Percentiles rank a stretch among this genome's conserved stretches.
phyloP scores from a whole-genome alignment of 1,284 basidiomycete genomes.

The Amylostereum areolatum region DNA sequence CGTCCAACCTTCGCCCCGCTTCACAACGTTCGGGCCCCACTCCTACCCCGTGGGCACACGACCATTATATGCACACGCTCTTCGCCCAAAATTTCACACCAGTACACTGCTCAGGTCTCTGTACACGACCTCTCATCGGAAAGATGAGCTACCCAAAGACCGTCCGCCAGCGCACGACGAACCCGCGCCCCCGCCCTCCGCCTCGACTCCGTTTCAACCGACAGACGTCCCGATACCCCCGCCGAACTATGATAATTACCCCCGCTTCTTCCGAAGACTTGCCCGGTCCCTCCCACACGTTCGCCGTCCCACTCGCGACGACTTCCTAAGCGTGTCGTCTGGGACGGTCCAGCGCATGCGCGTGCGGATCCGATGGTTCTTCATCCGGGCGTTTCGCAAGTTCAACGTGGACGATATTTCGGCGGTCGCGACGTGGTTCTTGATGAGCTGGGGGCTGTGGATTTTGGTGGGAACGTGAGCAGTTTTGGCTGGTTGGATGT shows the following conservation, averaged over 20 bases:
- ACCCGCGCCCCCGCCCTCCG: too few species aligned
- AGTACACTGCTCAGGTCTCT: too few species aligned
- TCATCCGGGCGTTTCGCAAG: constrained; percentile 90
- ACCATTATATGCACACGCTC: not conserved
- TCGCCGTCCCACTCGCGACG: constrained; percentile 81
- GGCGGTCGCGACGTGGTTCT: constrained; percentile 91
- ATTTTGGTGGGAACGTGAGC: constrained; percentile 91
- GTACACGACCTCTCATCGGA: too few species aligned
- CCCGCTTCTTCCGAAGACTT: constrained; percentile 72
- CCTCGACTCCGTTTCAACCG: too few species aligned
- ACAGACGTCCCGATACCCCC: too few species aligned
- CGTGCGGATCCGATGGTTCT: constrained; percentile 98
- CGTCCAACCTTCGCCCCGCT: too few species aligned
- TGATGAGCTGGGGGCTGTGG: constrained; percentile 93
- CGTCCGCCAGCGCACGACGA: too few species aligned
- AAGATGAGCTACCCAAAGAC: too few species aligned
- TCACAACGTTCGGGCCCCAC: too few species aligned
- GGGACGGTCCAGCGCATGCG: constrained; percentile 87
- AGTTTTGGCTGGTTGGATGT: constrained; percentile 1
- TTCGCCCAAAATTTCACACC: not conserved
- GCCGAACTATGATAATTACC: constrained; percentile 54
- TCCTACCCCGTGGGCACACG: too few species aligned
- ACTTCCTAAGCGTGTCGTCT: constrained; percentile 81
- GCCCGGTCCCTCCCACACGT: constrained; percentile 70
- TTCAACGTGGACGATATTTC: constrained; percentile 98